Evolutionary conservation across 2,329 filamentous ascomycete species (phyloP).

Genomic region (Aspergillus proliferans): DNA sequence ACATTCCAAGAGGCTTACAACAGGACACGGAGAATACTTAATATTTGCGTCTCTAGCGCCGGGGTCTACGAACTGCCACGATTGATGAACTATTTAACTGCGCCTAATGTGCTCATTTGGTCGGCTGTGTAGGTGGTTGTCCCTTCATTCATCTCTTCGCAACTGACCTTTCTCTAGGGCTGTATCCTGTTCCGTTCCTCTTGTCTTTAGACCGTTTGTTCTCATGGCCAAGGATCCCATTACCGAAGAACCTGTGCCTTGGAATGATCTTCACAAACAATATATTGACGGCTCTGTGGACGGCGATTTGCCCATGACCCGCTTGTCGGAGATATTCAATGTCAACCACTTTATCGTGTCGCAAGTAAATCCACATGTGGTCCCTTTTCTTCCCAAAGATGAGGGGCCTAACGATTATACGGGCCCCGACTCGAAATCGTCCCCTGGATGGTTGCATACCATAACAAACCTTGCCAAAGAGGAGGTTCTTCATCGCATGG

Average conservation of each 20-base stretch:
- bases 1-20: constrained; percentile 97
- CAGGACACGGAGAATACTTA: constrained; percentile 82
- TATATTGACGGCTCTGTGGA: constrained; percentile 96
- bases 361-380: constrained; percentile 90
- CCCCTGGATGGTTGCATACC: constrained; percentile 56
- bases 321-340: constrained; percentile 91
- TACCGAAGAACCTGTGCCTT: constrained; percentile 70
- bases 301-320: constrained; percentile 85
- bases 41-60: constrained; percentile 86
- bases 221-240: constrained; percentile 78
- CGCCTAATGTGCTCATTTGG: constrained; percentile 93
- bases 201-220: constrained; percentile 73
- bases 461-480: constrained; percentile 69
- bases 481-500: constrained; percentile 73
- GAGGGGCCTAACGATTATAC: constrained; percentile 41
- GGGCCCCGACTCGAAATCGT: constrained; percentile 25
- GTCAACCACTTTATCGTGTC: constrained; percentile 98
- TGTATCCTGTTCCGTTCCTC: constrained; percentile 88
- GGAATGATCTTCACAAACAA: constrained; percentile 77
- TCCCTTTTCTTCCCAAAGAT: constrained; percentile 75
- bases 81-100: constrained; percentile 85
- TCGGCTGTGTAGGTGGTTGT: constrained; percentile 65
- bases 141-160: not conserved
- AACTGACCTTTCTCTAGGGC: constrained; percentile 43
- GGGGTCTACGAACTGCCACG: constrained; percentile 81